Percentiles rank a stretch among this genome's conserved stretches.
These are phyloP conservation scores for Lecanicillium sp. DNA, from an alignment of 2,329 filamentous ascomycete species.

Conservation along the genomic window DNA sequence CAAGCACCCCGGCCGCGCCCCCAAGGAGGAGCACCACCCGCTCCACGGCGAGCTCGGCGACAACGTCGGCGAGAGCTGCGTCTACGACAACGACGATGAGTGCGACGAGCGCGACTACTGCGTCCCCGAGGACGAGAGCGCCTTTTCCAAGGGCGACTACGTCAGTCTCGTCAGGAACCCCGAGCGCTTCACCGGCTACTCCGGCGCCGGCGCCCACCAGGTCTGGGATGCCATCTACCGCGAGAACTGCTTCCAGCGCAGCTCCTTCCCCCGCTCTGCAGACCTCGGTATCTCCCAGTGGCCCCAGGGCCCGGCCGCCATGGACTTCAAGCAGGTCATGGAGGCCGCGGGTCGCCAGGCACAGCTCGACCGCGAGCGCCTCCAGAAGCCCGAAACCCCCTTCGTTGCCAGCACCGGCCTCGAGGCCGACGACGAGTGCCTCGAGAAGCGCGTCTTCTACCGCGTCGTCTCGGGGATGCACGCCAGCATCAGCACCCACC, in stretches of 20 bases:
- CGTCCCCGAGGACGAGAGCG: constrained; percentile 88
- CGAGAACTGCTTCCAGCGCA: constrained; percentile 87
- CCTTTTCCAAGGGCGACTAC: constrained; percentile 84
- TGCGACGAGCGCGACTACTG: constrained; percentile 97
- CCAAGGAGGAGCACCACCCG: constrained; percentile 68
- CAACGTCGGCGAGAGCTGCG: constrained; percentile 87
- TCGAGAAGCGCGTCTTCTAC: constrained; percentile 99
- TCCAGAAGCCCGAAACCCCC: constrained; percentile 43
- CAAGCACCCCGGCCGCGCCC: constrained; percentile 73
- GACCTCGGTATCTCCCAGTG: constrained; percentile 42
- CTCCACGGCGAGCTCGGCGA: constrained; percentile 79
- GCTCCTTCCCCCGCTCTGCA: constrained; percentile 56
- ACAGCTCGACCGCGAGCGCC: constrained; percentile 48
- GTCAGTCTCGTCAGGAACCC: constrained; percentile 91
- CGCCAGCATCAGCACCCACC: constrained; percentile 89
- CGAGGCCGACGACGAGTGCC: constrained; percentile 81
- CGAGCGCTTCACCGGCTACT: constrained; percentile 91
- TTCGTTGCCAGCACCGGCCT: constrained; percentile 59
- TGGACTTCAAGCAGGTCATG: constrained; percentile 57
- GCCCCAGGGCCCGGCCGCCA: constrained; percentile 46
- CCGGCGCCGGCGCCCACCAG: constrained; percentile 75
- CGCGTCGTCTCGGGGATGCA: constrained; percentile 96
- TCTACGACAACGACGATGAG: constrained; percentile 95
- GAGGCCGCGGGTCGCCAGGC: constrained; percentile 55
- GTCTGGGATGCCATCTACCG: constrained; percentile 97